phyloP scores from a whole-genome alignment of 2,329 filamentous ascomycete species.

The Fusarium floridanum region DNA sequence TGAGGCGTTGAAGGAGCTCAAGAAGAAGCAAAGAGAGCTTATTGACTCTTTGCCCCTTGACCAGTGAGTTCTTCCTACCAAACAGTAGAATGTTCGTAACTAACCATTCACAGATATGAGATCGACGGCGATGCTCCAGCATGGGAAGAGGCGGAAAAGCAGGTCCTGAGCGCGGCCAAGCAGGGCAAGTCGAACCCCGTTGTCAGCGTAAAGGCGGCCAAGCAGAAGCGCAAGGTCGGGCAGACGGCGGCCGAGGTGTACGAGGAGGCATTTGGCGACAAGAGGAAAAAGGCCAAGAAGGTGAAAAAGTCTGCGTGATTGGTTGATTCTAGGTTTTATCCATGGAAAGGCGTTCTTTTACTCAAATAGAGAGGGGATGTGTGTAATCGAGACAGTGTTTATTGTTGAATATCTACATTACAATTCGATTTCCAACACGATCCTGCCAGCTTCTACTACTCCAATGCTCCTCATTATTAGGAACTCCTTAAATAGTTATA shows the following conservation, averaged over 20 bases:
- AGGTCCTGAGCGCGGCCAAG: conserved; percentile 71
- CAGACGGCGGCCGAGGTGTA: conserved; percentile 72
- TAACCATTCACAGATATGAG: conserved; percentile 65
- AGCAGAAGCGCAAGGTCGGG: conserved; percentile 80
- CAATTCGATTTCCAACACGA: not conserved
- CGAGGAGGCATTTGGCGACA: conserved; percentile 69
- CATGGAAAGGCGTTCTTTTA: conserved; percentile 45
- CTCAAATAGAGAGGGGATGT: conserved; percentile 27
- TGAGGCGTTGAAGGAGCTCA: conserved; percentile 77
- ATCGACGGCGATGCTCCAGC: conserved; percentile 72
- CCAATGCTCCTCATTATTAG: not conserved
- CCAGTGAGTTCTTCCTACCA: conserved; percentile 56
- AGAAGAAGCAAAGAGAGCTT: conserved; percentile 85
- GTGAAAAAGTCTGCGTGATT: conserved; percentile 50
- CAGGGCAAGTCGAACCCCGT: conserved; percentile 70
- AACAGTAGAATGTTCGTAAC: not conserved
- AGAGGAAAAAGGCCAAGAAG: conserved; percentile 68
- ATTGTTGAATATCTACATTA: not conserved
- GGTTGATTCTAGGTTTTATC: conserved; percentile 34
- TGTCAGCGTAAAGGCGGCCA: conserved; percentile 85
- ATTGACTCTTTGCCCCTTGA: conserved; percentile 93
- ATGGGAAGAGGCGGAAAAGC: conserved; percentile 81
- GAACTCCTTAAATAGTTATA: not conserved
- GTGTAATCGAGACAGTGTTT: conserved; percentile 33
- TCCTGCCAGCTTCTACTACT: not conserved